Evolutionary conservation across 2,329 filamentous ascomycete genomes (phyloP).

Genomic region (Epicoccum sorghinum): DNA sequence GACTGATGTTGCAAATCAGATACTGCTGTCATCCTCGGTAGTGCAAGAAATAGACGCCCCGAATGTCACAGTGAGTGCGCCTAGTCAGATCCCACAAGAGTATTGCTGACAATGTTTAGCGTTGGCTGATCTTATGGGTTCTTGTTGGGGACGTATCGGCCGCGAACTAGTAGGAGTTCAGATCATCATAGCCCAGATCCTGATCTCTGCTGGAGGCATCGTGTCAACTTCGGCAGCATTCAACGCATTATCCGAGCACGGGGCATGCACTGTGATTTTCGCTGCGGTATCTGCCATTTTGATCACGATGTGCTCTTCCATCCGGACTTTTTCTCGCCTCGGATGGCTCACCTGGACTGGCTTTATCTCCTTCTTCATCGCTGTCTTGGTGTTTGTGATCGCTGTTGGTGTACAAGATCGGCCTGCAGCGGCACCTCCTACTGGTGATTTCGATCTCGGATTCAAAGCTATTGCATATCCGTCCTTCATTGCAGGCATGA

Average conservation of each 20-base stretch:
- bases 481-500: conserved; percentile 63
- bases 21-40: too few relatives aligned
- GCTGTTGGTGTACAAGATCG: conserved; percentile 22
- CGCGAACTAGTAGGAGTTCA: too few relatives aligned
- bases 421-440: conserved; percentile 21
- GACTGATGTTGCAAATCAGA: too few relatives aligned
- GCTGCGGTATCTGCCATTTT: conserved; percentile 55
- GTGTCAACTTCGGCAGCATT: conserved; percentile 63
- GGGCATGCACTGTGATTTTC: conserved; percentile 62
- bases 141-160: too few relatives aligned
- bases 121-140: too few relatives aligned
- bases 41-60: too few relatives aligned
- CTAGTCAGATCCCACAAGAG: too few relatives aligned
- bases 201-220: conserved; percentile 57
- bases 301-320: conserved; percentile 58
- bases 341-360: conserved; percentile 53
- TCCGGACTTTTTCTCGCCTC: conserved; percentile 66
- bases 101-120: too few relatives aligned
- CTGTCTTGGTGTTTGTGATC: conserved; percentile 13
- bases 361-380: conserved; percentile 1
- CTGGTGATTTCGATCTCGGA: conserved; percentile 25
- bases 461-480: conserved; percentile 63
- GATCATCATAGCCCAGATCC: too few relatives aligned
- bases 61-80: too few relatives aligned
- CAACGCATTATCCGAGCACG: conserved; percentile 65